A percentile compares a stretch with the other conserved stretches of the same genome.
Conservation (phyloP, 495 filamentous ascomycete genomes). For the Penicillium roqueforti region DNA sequence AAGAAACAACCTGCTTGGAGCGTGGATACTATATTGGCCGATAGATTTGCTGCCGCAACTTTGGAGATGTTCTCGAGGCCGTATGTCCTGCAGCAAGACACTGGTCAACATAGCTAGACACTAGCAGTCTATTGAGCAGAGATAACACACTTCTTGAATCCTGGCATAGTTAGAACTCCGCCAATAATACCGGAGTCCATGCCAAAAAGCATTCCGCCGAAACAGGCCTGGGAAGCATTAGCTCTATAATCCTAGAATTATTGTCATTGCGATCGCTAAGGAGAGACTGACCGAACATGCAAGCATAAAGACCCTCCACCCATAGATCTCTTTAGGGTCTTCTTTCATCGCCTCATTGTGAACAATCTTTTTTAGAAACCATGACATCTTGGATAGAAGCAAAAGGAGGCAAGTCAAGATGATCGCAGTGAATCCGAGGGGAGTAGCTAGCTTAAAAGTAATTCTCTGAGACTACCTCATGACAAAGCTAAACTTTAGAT, state of each 20-base stretch:
- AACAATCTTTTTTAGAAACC: slow-evolving; percentile 60
- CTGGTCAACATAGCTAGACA: neutral
- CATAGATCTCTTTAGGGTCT: slow-evolving; percentile 73
- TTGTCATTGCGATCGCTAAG: neutral
- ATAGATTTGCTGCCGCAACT: slow-evolving; percentile 36
- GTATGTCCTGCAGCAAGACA: slow-evolving; percentile 37
- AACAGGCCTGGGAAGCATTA: slow-evolving; percentile 54
- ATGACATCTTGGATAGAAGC: slow-evolving; percentile 26
- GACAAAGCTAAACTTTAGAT: neutral
- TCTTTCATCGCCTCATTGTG: slow-evolving; percentile 75
- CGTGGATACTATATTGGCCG: slow-evolving; percentile 54
- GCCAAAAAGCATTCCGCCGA: slow-evolving; percentile 69
- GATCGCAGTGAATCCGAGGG: neutral
- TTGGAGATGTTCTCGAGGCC: slow-evolving; percentile 53
- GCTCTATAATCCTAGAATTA: neutral
- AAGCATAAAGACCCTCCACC: slow-evolving; percentile 67
- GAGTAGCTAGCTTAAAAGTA: neutral
- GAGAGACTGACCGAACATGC: slow-evolving; percentile 57
- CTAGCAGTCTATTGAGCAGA: slow-evolving; percentile 3
- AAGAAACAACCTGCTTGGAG: slow-evolving; percentile 68
- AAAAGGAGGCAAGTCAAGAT: neutral
- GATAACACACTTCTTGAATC: slow-evolving; percentile 51
- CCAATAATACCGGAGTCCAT: slow-evolving; percentile 72
- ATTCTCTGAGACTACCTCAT: neutral
- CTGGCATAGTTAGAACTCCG: slow-evolving; percentile 59